Evolutionary conservation across 257 asterid species (phyloP), one percentile per base, ranked within the genome.

Genomic region (Nicotiana tabacum): DNA sequence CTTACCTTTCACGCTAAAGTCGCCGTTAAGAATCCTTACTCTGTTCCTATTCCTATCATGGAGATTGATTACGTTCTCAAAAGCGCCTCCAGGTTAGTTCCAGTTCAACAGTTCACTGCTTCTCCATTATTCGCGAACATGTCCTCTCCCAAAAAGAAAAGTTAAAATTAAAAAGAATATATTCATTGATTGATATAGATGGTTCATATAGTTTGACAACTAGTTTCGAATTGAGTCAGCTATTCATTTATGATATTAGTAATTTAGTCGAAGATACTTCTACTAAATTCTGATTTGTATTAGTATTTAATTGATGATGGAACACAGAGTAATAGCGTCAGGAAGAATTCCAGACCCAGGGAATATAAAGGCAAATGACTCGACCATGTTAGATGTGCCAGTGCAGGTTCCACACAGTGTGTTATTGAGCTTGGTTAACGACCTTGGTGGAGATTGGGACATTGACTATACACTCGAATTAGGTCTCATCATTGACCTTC

Each of bases 331-430:
- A 51, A 90, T 95, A 11, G 91, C 90, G 4, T 86, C 95, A 4
- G 98, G 98, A 1, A 82, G 15, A 0, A 81, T 95, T 46, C 96
- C 97, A 29, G 98, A 95, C 33, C 98, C 98, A 0, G 98, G 98
- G 5, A 93, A 95, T 15, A 77, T 95, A 84, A 92, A 90, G 83
- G 98, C 88, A 18, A 82, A 87, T 18, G 95, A 89, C 6, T 88
- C 83, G 5, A 95, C 98, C 21, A 16, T 85, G 69, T 17, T 95
- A 68, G 91, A 90, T 9, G 96, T 92, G 46, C 83, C 46, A 18
- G 83, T 89, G 51, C 90, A 90, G 85, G 98, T 93, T 66, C 87
- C 98, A 1, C 93, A 93, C 90, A 89, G 83, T 66, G 90, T 90
- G 83, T 9, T 92, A 84, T 72, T 84, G 88, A 93, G 91, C 82